These are phyloP conservation scores for Coemansia sp. DNA, from an alignment of 192 early-diverging fungal genomes.

Conservation along the genomic window DNA sequence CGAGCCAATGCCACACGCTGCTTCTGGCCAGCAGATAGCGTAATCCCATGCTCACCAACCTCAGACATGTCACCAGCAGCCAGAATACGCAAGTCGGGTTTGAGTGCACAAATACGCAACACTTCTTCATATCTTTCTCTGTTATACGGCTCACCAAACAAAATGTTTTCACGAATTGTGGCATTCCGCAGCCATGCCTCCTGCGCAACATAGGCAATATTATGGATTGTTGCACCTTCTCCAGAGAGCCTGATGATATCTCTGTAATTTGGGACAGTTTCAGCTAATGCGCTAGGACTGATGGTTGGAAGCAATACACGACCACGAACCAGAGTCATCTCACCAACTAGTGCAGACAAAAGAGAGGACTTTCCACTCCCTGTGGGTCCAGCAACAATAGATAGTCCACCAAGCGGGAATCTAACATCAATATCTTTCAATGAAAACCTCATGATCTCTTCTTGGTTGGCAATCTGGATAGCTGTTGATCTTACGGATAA, in stretches of 20 bases:
- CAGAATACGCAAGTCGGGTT: slow-evolving; percentile 79
- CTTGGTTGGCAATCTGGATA: neutral
- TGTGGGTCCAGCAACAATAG: slow-evolving; percentile 84
- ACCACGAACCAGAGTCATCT: slow-evolving; percentile 59
- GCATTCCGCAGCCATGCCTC: no score
- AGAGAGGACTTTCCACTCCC: slow-evolving; percentile 85
- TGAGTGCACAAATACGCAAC: slow-evolving; percentile 79
- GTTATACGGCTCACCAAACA: slow-evolving; percentile 77
- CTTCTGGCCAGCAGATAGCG: slow-evolving; percentile 83
- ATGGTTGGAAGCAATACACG: slow-evolving; percentile 28
- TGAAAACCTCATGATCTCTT: slow-evolving; percentile 37
- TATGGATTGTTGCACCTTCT: slow-evolving; percentile 38
- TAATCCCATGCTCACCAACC: slow-evolving; percentile 68
- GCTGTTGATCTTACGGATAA: neutral
- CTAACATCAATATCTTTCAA: slow-evolving; percentile 64
- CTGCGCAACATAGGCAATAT: slow-evolving; percentile 55
- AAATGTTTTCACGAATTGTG: slow-evolving; percentile 44
- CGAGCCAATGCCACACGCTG: slow-evolving; percentile 81
- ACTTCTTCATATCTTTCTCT: slow-evolving; percentile 71
- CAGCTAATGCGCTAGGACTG: neutral
- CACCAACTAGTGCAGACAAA: slow-evolving; percentile 76
- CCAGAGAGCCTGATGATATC: slow-evolving; percentile 49
- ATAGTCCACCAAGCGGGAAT: slow-evolving; percentile 67
- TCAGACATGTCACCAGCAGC: slow-evolving; percentile 65
- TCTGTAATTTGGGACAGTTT: neutral